phyloP scores from a whole-genome alignment of 2,329 filamentous ascomycete species.

The Colletotrichum cordylinicola region DNA sequence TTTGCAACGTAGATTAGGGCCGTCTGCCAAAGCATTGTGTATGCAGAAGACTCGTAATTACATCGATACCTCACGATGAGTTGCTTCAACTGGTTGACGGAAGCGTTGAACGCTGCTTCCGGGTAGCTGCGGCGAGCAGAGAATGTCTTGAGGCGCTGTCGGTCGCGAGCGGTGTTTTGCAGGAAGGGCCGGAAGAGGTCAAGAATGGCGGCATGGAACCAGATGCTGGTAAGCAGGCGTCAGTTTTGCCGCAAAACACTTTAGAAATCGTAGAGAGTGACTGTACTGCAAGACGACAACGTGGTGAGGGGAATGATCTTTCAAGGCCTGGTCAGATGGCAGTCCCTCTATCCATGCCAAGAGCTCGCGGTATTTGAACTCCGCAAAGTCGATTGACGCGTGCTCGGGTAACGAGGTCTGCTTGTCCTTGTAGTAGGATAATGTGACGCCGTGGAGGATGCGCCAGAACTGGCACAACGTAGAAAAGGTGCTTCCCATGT shows the following conservation, averaged over 20 bases:
- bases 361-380: conserved; percentile 43
- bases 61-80: conserved; percentile 41
- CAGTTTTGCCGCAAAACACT: neutral
- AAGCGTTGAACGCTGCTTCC: conserved; percentile 36
- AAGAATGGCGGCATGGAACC: conserved; percentile 43
- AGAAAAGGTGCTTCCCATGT: conserved; percentile 34
- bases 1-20: conserved; percentile 45
- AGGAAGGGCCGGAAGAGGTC: conserved; percentile 39
- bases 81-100: conserved; percentile 41
- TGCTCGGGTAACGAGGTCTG: conserved; percentile 6
- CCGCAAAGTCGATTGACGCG: conserved; percentile 32
- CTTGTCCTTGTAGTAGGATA: conserved; percentile 30
- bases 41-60: conserved; percentile 35
- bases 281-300: conserved; percentile 42
- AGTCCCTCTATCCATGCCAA: conserved; percentile 41
- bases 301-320: conserved; percentile 34
- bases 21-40: conserved; percentile 45
- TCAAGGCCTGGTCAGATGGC: conserved; percentile 29
- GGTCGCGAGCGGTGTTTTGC: neutral
- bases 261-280: neutral
- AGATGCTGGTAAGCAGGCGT: conserved; percentile 34
- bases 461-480: conserved; percentile 40
- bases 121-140: conserved; percentile 31
- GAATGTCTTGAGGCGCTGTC: conserved; percentile 33
- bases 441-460: conserved; percentile 37